Evolutionary conservation across 768 basidiomycete genomes (phyloP).

Genomic region (Pleurotus salmoneostramineus): DNA sequence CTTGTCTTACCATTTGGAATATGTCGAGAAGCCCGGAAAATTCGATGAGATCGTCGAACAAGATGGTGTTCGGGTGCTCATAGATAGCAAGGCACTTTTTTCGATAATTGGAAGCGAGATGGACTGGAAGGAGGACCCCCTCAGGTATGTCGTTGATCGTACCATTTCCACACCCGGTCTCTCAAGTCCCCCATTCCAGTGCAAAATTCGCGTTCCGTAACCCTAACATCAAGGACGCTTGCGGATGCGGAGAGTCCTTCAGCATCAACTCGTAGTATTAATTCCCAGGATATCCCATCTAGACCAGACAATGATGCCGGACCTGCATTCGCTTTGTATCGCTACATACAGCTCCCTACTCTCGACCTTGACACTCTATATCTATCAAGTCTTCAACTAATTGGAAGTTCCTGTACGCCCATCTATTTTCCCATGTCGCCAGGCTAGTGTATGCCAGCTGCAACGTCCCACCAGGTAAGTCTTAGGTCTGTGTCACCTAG

Average conservation of each 20-base stretch:
- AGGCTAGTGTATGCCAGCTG: too few relatives aligned
- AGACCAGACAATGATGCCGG: too few relatives aligned
- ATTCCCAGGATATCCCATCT: neutral
- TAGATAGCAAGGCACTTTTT: conserved; percentile 96
- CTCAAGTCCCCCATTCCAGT: conserved; percentile 28
- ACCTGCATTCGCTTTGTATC: too few relatives aligned
- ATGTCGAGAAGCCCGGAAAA: conserved; percentile 83
- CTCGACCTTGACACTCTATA: too few relatives aligned
- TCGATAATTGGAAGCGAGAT: conserved; percentile 98
- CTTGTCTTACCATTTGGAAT: conserved; percentile 85
- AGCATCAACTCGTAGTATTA: conserved; percentile 45
- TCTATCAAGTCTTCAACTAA: too few relatives aligned
- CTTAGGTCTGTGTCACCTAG: too few relatives aligned
- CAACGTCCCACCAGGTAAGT: too few relatives aligned
- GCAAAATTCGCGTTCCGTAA: conserved; percentile 84
- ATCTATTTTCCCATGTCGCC: too few relatives aligned
- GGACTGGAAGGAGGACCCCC: conserved; percentile 94
- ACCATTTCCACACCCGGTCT: neutral
- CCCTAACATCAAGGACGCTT: conserved; percentile 92
- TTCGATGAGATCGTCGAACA: conserved; percentile 98
- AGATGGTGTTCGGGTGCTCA: conserved; percentile 89
- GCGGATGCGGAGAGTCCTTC: conserved; percentile 94
- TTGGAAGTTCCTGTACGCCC: too few relatives aligned
- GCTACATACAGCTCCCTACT: too few relatives aligned
- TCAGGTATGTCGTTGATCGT: conserved; percentile 57